phyloP scores from a whole-genome alignment of 257 asterid genomes.

The Solanum okadae region DNA sequence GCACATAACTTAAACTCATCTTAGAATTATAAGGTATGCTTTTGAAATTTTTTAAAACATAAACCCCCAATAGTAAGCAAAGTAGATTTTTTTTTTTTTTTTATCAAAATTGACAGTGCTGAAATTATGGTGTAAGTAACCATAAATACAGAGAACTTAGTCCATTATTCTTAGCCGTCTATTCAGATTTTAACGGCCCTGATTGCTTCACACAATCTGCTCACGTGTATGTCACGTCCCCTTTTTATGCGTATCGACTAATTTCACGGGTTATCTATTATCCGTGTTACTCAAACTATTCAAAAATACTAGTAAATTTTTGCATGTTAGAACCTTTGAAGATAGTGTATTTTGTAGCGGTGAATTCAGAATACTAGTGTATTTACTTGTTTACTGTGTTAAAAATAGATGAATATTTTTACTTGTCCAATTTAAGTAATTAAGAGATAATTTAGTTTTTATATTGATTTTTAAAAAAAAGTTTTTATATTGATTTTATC shows the following conservation, averaged over 20 bases:
- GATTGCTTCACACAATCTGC: constrained; percentile 8
- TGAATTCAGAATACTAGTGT: background rate
- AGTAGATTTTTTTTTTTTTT: background rate
- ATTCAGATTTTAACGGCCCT: constrained; percentile 5
- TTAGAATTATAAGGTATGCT: background rate
- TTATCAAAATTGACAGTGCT: background rate
- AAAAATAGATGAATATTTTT: too few species aligned
- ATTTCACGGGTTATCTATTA: background rate
- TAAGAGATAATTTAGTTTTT: too few species aligned
- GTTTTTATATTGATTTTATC: too few species aligned
- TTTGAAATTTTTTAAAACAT: background rate
- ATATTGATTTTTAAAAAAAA: too few species aligned
- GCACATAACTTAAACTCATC: background rate
- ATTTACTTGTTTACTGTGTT: too few species aligned
- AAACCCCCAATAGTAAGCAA: background rate
- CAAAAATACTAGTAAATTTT: background rate
- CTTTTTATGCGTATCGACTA: too few species aligned
- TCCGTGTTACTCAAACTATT: background rate
- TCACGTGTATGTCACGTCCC: constrained; percentile 55
- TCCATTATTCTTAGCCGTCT: constrained; percentile 18
- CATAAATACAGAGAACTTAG: constrained; percentile 31
- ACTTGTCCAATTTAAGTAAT: too few species aligned
- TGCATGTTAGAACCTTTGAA: background rate
- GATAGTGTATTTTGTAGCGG: background rate
- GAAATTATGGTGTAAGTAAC: constrained; percentile 14